phyloP scores from a whole-genome alignment of 306 rosid genomes.

The Pyrus betulifolia region DNA sequence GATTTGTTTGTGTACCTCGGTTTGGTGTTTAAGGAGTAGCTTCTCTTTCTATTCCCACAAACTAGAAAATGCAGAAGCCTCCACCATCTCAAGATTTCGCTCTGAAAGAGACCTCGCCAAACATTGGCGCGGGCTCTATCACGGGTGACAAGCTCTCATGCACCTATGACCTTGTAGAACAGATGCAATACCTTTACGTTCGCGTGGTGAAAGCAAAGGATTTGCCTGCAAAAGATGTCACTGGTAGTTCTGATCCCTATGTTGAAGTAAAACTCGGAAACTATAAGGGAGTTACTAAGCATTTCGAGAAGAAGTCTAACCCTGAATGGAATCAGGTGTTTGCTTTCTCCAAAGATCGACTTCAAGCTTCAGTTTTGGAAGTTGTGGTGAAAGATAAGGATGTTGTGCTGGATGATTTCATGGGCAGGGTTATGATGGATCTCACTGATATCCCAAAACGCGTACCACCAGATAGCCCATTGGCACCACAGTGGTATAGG shows the following conservation, averaged over 20 bases:
- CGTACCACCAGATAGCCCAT: conserved; percentile 77
- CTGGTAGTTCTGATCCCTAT: conserved; percentile 84
- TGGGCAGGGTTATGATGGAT: conserved; percentile 64
- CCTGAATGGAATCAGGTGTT: conserved; percentile 79
- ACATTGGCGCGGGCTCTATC: conserved; percentile 63
- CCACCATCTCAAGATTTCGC: conserved; percentile 61
- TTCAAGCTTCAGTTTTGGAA: conserved; percentile 80
- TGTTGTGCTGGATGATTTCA: conserved; percentile 63
- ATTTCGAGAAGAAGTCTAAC: conserved; percentile 74
- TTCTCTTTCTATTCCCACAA: conserved; percentile 10
- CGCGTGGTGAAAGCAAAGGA: conserved; percentile 83
- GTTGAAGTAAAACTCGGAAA: conserved; percentile 89
- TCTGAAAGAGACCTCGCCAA: conserved; percentile 78
- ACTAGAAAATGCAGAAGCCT: conserved; percentile 65
- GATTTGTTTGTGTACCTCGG: background rate
- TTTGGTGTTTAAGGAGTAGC: background rate
- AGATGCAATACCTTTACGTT: conserved; percentile 83
- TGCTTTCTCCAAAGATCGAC: conserved; percentile 77
- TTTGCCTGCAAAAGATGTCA: conserved; percentile 73
- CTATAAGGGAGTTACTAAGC: conserved; percentile 66
- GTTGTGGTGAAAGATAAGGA: conserved; percentile 78
- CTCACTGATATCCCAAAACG: conserved; percentile 72
- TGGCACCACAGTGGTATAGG: conserved; percentile 94
- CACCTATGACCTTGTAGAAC: conserved; percentile 89
- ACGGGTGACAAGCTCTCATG: conserved; percentile 65